Percentiles rank a stretch among this genome's conserved stretches.
Conservation (phyloP, 2,329 filamentous ascomycete species). For the Ambrosiella cleistominuta region DNA sequence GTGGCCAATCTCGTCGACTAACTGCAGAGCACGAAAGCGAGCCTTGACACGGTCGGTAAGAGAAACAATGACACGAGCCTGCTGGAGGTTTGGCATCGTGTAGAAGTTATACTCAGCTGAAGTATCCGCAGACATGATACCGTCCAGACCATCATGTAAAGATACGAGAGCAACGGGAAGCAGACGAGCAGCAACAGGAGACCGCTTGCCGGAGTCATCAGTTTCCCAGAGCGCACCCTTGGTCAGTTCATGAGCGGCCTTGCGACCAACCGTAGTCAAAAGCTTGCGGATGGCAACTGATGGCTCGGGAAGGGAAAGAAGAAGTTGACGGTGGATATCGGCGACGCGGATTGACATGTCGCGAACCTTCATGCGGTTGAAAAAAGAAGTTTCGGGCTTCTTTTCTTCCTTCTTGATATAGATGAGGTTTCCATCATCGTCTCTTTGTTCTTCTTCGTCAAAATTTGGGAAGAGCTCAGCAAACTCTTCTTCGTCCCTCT, state of each 20-base stretch:
- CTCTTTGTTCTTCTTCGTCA: conserved; percentile 29
- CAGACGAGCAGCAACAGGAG: conserved; percentile 26
- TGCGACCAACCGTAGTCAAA: conserved; percentile 27
- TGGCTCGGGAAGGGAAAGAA: conserved; percentile 26
- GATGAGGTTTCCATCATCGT: conserved; percentile 8
- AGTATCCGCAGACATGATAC: conserved; percentile 21
- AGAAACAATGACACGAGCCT: conserved; percentile 55
- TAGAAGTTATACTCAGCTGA: conserved; percentile 68
- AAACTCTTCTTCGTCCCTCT: conserved; percentile 56
- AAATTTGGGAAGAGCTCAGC: conserved; percentile 67
- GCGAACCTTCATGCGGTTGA: conserved; percentile 27
- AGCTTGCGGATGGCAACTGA: conserved; percentile 26
- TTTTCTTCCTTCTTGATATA: conserved; percentile 1
- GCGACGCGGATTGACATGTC: conserved; percentile 44
- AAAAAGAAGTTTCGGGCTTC: conserved; percentile 13
- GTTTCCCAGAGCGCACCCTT: conserved; percentile 14
- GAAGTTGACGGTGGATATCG: conserved; percentile 38
- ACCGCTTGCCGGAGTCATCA: conserved; percentile 21
- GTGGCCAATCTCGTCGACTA: conserved; percentile 46
- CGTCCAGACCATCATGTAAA: conserved; percentile 41
- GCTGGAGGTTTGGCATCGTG: conserved; percentile 55
- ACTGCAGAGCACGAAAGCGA: conserved; percentile 56
- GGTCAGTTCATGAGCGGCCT: conserved; percentile 18
- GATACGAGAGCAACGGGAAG: conserved; percentile 49
- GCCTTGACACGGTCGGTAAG: conserved; percentile 51